These are phyloP conservation scores for Persicaria tinctoria DNA, from an alignment of 148 eudicot species.

Conservation along the genomic window DNA sequence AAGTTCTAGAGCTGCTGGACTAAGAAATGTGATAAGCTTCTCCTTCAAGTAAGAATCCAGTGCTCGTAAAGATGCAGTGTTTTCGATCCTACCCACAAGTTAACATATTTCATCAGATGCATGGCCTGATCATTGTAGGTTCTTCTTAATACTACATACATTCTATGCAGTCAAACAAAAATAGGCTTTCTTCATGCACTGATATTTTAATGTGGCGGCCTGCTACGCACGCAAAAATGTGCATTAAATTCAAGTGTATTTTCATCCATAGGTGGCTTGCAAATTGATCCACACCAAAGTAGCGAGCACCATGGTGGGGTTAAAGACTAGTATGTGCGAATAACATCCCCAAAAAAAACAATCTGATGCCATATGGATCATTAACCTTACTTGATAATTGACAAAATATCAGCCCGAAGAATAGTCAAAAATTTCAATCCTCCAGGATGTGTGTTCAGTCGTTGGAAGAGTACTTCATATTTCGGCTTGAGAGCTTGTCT, in stretches of 20 bases:
- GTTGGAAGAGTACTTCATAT: slow-evolving; percentile 77
- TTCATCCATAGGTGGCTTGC: too few species aligned
- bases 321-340: too few species aligned
- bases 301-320: too few species aligned
- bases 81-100: slow-evolving; percentile 47
- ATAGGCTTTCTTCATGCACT: too few species aligned
- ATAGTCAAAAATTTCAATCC: slow-evolving; percentile 75
- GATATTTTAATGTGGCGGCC: too few species aligned
- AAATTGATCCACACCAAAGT: too few species aligned
- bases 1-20: slow-evolving; percentile 93
- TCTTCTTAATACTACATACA: not conserved
- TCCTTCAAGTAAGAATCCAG: slow-evolving; percentile 89
- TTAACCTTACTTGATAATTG: slow-evolving; percentile 69
- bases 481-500: slow-evolving; percentile 81
- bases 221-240: too few species aligned
- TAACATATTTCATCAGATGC: not conserved
- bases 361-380: not conserved
- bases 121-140: not conserved
- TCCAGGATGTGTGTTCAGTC: slow-evolving; percentile 88
- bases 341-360: not conserved
- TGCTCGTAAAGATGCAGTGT: slow-evolving; percentile 69
- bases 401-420: slow-evolving; percentile 73
- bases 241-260: too few species aligned
- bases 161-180: not conserved
- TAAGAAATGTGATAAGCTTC: slow-evolving; percentile 91